These are phyloP conservation scores for Blastocrithidia nonstop DNA, from an alignment of 208 protist genomes.

Conservation along the genomic window DNA sequence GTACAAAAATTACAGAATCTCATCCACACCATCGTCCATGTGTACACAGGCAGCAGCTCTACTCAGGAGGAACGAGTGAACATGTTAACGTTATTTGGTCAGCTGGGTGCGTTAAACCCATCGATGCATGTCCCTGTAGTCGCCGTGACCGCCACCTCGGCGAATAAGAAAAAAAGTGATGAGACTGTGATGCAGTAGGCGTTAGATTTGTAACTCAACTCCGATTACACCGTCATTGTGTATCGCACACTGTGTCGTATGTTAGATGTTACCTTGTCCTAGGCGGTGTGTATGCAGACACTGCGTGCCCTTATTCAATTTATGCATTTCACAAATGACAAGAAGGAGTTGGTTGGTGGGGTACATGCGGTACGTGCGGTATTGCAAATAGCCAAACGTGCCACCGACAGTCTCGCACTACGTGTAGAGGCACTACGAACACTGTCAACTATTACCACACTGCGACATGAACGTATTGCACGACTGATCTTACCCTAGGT, in stretches of 20 bases:
- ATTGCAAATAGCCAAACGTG: constrained; percentile 58
- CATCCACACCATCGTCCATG: constrained; percentile 34
- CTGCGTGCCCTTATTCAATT: constrained; percentile 78
- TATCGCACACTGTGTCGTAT: constrained; percentile 81
- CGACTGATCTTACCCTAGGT: constrained; percentile 76
- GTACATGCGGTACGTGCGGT: constrained; percentile 70
- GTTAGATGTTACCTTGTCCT: constrained; percentile 66
- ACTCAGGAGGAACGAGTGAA: constrained; percentile 43
- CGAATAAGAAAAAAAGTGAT: neutral
- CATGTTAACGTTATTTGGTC: constrained; percentile 76
- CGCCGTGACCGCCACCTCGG: constrained; percentile 7
- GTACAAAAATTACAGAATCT: constrained; percentile 51
- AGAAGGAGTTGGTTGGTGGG: constrained; percentile 68
- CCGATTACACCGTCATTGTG: constrained; percentile 84
- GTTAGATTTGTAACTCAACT: constrained; percentile 74
- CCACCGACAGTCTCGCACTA: constrained; percentile 52
- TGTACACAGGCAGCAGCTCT: constrained; percentile 58
- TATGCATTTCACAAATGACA: constrained; percentile 62
- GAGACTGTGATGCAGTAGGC: neutral
- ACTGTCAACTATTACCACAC: constrained; percentile 55
- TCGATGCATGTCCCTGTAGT: no score
- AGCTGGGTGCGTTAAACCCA: constrained; percentile 76
- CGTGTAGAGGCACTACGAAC: constrained; percentile 79
- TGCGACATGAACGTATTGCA: constrained; percentile 75
- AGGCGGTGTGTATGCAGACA: constrained; percentile 67